phyloP scores from a whole-genome alignment of 2,329 filamentous ascomycete genomes.

The Pseudocercospora musae region DNA sequence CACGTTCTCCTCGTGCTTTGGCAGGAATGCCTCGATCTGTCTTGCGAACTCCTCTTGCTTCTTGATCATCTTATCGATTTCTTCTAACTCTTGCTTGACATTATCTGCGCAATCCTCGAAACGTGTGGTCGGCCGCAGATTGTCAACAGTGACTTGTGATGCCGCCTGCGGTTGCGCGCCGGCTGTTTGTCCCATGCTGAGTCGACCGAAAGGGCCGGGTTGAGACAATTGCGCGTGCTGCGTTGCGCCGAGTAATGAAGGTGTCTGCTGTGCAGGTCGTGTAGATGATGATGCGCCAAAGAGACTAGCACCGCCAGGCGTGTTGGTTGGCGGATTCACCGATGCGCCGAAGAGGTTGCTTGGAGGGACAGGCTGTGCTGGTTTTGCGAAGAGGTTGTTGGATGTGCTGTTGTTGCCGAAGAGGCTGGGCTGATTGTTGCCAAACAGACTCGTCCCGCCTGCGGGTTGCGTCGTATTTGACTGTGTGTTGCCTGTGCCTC shows the following conservation, averaged over 20 bases:
- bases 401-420: conserved; percentile 10
- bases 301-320: conserved; percentile 13
- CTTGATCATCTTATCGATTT: conserved; percentile 76
- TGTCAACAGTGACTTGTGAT: conserved; percentile 69
- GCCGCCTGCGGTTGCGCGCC: conserved; percentile 37
- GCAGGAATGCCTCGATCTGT: conserved; percentile 66
- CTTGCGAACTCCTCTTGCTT: conserved; percentile 73
- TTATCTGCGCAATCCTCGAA: conserved; percentile 86
- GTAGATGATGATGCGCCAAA: conserved; percentile 18
- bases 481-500: conserved; percentile 9
- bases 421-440: conserved; percentile 14
- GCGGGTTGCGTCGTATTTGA: conserved; percentile 11
- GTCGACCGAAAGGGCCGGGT: conserved; percentile 31
- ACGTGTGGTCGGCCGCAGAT: conserved; percentile 80
- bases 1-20: conserved; percentile 61
- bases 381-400: conserved; percentile 33
- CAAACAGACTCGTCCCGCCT: conserved; percentile 32
- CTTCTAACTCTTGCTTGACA: conserved; percentile 72
- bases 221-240: conserved; percentile 23
- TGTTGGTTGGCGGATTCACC: conserved; percentile 9
- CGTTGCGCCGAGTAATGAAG: conserved; percentile 29
- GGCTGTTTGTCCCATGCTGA: conserved; percentile 51
- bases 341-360: conserved; percentile 21
- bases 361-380: conserved; percentile 16
- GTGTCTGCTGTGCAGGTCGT: conserved; percentile 25